A percentile compares a stretch with the other conserved stretches of the same genome.
These are phyloP conservation scores for Musa acuminata DNA, from an alignment of 176 grass and related monocot species.

Conservation along the genomic window DNA sequence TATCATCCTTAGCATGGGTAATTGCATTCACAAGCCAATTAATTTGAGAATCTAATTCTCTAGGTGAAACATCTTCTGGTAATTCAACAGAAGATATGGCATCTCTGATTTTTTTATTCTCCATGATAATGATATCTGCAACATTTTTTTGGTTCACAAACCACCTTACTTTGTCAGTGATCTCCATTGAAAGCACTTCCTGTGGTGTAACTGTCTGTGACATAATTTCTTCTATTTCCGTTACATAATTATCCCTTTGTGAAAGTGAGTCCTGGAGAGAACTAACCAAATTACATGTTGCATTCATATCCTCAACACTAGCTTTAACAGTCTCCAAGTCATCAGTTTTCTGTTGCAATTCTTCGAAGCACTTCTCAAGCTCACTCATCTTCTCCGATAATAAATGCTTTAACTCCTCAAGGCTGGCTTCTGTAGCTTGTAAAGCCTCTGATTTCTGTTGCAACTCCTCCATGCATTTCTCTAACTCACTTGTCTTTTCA, in stretches of 20 bases:
- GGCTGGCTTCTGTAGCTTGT: constrained; percentile 40
- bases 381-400: constrained; percentile 51
- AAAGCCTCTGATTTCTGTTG: constrained; percentile 56
- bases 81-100: constrained; percentile 53
- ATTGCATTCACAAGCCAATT: constrained; percentile 59
- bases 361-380: constrained; percentile 61
- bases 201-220: constrained; percentile 45
- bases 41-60: constrained; percentile 69
- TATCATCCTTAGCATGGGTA: constrained; percentile 45
- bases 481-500: constrained; percentile 59
- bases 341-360: constrained; percentile 56
- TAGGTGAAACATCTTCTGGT: constrained; percentile 46
- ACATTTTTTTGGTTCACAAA: constrained; percentile 63
- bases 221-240: constrained; percentile 46
- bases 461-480: constrained; percentile 47
- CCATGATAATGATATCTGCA: constrained; percentile 47
- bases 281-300: constrained; percentile 37
- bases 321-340: constrained; percentile 59
- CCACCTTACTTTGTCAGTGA: constrained; percentile 55
- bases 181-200: constrained; percentile 52
- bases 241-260: constrained; percentile 54
- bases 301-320: constrained; percentile 43
- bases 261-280: constrained; percentile 59
- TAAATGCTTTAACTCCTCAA: constrained; percentile 45
- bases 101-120: constrained; percentile 65